Base-by-base conservation (phyloP, 495 filamentous ascomycete genomes). In the Penicillium soppii region DNA sequence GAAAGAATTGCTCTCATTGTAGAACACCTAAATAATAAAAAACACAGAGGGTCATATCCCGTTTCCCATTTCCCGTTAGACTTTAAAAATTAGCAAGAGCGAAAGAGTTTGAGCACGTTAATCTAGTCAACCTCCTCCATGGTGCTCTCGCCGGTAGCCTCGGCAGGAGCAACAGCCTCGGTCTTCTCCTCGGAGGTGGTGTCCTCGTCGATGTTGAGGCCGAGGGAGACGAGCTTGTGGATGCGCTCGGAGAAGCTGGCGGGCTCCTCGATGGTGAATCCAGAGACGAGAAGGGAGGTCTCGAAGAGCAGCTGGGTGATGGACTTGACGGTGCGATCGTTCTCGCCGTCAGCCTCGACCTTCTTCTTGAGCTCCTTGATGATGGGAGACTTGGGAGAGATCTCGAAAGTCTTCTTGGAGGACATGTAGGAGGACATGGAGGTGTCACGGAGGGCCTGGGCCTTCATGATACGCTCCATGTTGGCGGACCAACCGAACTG, bases 381-480 rank as follows among this genome's bases (percentile, higher is more conserved):
- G 79, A 98, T 98, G 55, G 91, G 66, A 54, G 90, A 95, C 82
- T 92, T 91, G 72, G 94, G 94, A n/a, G 92, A 96, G 76, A 98
- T 97, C 81, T 98, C 94, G 59, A 98, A 97, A 47, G 95, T 98
- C 89, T 98, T 98, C 91, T 98, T 98, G 66, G 92, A 97, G 52
- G 90, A 92, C 94, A 98, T 98, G 87, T 98, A 98, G 53, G 90
- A 95, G 78, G 81, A 87, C 94, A 98, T 98, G 59, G 91, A 96
- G 67, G 94, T 97, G 78, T 98, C 94, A 79, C 94, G 95, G 61
- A 98, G 90, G 71, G 94, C 94, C 82, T 98, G 94, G 26, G 94
- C 95, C 86, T 98, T 98, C 94, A 98, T 98, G 85, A 98, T 98
- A 81, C 94, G 95, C 86, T 98, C 94, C 94, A 98, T 98, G 84